Evolutionary conservation across 306 rosid species (phyloP), one percentile per base, ranked within the genome.

Genomic region (Notholithocarpus densiflorus): DNA sequence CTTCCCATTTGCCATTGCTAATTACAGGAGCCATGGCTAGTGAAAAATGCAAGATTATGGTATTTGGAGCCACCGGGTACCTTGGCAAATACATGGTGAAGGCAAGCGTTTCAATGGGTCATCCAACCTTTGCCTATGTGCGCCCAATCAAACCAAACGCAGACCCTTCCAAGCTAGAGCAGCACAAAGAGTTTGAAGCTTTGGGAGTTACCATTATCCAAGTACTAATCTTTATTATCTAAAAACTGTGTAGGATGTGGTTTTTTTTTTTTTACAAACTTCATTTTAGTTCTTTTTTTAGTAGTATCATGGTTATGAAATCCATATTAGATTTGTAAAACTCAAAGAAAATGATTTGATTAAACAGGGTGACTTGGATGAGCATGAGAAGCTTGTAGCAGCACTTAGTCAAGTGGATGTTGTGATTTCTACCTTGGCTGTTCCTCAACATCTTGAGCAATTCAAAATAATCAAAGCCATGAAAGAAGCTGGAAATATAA

Each of bases 401-500:
- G 75, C 68, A 13, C 45, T 88, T 26, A n/a, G 64, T 34, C 82
- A 75, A 26, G 89, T 78, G 51, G 89, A 85, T 72, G 64, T 85
- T 43, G 91, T 88, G 37, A 78, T 88, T 66, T 88, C 87, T 29
- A 85, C 87, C 2, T 53, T 85, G 79, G 80, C 87, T 31, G 57
- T 52, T 73, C 91, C 91, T 72, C 91, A 83, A 61, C 68, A 75
- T 78, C 43, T 88, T 59, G 84, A 88, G 7, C 91, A 88, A 31
- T 74, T 81, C 45, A 83, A 88, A 60, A 32, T 88, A 31, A 83
- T 88, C 82, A 65, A 82, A 37, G 89, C 91, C 77, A 88, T 88
- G 7, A 69, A 80, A 83, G 81, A 83, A 48, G 86, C 81, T 5
- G 87, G 85, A 11, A 88, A 81, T 56, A 76, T 85, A n/a, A 85